Base-by-base conservation (phyloP, 2,329 filamentous ascomycete genomes). In the Rutstroemia sp. region DNA sequence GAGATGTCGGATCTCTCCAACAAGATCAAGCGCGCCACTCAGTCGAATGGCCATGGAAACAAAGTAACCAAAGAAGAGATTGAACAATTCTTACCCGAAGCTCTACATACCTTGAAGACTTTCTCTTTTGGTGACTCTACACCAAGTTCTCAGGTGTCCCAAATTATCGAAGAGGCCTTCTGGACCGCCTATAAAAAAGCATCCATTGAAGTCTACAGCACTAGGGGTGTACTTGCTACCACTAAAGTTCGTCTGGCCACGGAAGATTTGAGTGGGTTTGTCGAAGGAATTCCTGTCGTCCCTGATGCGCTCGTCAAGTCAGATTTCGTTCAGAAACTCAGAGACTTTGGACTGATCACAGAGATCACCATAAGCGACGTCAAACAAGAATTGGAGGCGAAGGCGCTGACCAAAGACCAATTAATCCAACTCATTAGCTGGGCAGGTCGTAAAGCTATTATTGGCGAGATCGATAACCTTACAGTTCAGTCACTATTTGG, bases 41-140 rank as follows among this genome's bases (percentile, higher is more conserved):
- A 77, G 71, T 49, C 70, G 62, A 67, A 63, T 48, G 68, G 68
- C 16, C 63, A 70, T 69, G 72, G 75, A 59, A 69, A 75, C 49
- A 80, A 82, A 56, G 76, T 87, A 27, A 79, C 80, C 5, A 78
- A 81, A 45, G 82, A 82, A 14, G 81, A 86, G 51, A 77, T 95
- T 10, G 74, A 77, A 19, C 79, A 80, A 54, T 83, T 89, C 48
- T 78, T 92, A 67, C 86, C 89, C 0, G 86, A 91, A 69, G 89
- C 91, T 14, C 75, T 90, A 17, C 92, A 96, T 68, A 86, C 87
- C 3, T 79, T 94, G 58, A 88, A 89, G 63, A 92, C 94, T 17
- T 99, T 94, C 69, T 89, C 88, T 0, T 95, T 94, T 63, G 80
- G 79, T 39, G 89, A 96, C 67, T 96, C 94, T 1, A 97, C 95